These are phyloP conservation scores for Citrullus colocynthis DNA, from an alignment of 306 rosid species.

Conservation along the genomic window DNA sequence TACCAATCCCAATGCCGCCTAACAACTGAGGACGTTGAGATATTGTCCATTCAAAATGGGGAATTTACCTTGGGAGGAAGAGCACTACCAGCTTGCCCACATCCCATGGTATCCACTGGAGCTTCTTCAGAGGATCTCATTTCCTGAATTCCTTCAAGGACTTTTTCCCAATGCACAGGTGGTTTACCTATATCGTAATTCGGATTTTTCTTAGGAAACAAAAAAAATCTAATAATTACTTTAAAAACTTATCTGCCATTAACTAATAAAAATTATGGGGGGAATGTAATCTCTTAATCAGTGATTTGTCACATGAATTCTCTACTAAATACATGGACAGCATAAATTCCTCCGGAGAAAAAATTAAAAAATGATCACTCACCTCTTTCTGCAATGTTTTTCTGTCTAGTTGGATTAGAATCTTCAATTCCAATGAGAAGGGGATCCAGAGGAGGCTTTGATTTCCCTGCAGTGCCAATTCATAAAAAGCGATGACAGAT, in stretches of 20 bases:
- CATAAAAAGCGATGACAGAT: not conserved
- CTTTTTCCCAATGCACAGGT: conserved; percentile 63
- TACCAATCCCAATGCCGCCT: no score
- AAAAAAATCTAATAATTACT: not conserved
- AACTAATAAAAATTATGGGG: not conserved
- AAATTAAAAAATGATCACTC: not conserved
- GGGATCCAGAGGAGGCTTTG: conserved; percentile 3
- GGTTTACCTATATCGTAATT: conserved; percentile 33
- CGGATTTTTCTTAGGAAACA: not conserved
- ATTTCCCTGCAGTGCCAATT: conserved; percentile 15
- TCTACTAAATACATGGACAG: not conserved
- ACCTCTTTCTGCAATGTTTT: conserved; percentile 8
- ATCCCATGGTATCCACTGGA: conserved; percentile 62
- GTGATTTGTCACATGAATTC: not conserved
- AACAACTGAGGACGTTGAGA: no score
- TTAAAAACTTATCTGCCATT: not conserved
- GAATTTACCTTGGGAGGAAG: conserved; percentile 60
- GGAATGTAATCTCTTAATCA: not conserved
- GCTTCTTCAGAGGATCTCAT: conserved; percentile 67
- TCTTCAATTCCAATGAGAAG: conserved; percentile 6
- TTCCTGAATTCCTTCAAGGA: conserved; percentile 63
- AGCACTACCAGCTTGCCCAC: conserved; percentile 41
- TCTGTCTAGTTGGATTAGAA: conserved; percentile 7
- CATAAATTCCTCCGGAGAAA: not conserved
- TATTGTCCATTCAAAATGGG: not conserved